These are phyloP conservation scores for Nothophaeocryptopus gaeumannii DNA, from an alignment of 2,329 filamentous ascomycete genomes.

Conservation along the genomic window DNA sequence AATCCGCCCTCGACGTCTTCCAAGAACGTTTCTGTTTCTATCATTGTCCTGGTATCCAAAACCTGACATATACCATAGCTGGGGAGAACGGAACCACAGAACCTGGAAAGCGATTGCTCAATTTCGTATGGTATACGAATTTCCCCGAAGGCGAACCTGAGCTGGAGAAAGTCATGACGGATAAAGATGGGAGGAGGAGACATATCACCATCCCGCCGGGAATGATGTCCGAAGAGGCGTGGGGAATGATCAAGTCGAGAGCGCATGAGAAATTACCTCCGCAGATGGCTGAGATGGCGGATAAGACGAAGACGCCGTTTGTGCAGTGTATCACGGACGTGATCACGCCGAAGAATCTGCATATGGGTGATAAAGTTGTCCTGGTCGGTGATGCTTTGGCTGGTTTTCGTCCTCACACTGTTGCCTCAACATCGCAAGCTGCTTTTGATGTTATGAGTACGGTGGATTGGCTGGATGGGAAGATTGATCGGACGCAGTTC, in stretches of 20 bases:
- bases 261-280: constrained; percentile 36
- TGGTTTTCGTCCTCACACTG: constrained; percentile 47
- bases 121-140: constrained; percentile 49
- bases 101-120: constrained; percentile 44
- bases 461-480: constrained; percentile 41
- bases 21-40: constrained; percentile 44
- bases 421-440: constrained; percentile 46
- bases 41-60: constrained; percentile 38
- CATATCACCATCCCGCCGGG: constrained; percentile 45
- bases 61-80: constrained; percentile 46
- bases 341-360: constrained; percentile 38
- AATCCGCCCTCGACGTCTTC: constrained; percentile 35
- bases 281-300: constrained; percentile 43
- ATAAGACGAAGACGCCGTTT: constrained; percentile 42
- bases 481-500: constrained; percentile 37
- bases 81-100: constrained; percentile 40
- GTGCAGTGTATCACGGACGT: constrained; percentile 47
- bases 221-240: constrained; percentile 39
- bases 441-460: constrained; percentile 44
- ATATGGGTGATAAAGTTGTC: constrained; percentile 42
- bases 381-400: constrained; percentile 48
- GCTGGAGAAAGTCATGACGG: constrained; percentile 44
- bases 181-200: constrained; percentile 40
- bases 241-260: constrained; percentile 39
- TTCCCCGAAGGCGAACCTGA: constrained; percentile 38